A percentile compares a stretch with the other conserved stretches of the same genome.
phyloP scores from a whole-genome alignment of 208 protist genomes.

The Porcisia deanei region DNA sequence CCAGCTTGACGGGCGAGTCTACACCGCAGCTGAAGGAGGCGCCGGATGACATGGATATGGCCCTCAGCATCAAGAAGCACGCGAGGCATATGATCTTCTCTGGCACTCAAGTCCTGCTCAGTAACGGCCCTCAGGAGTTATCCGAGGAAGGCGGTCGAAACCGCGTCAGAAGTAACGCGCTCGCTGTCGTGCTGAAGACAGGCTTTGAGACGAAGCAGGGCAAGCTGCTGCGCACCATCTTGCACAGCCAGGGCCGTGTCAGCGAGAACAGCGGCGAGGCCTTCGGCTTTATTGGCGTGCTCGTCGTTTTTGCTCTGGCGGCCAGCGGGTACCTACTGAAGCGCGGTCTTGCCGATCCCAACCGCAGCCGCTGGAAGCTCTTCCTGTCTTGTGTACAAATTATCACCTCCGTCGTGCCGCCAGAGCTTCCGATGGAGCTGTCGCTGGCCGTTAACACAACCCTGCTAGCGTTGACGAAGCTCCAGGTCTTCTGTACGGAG shows the following conservation, averaged over 20 bases:
- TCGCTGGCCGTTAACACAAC: conserved; percentile 98
- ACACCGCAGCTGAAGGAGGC: conserved; percentile 98
- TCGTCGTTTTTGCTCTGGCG: conserved; percentile 97
- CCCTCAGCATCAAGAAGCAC: conserved; percentile 89
- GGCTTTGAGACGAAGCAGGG: conserved; percentile 99
- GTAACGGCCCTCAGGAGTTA: conserved; percentile 62
- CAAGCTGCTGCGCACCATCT: conserved; percentile 94
- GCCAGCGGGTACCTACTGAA: conserved; percentile 96
- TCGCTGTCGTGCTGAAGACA: conserved; percentile 98
- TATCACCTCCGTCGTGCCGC: conserved; percentile 98
- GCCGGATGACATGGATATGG: conserved; percentile 62
- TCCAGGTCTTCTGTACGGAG: conserved; percentile 96
- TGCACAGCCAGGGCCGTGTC: conserved; percentile 93
- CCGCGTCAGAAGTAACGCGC: conserved; percentile 40
- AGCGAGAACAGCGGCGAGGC: conserved; percentile 96
- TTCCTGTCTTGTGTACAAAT: conserved; percentile 98
- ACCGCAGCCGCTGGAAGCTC: conserved; percentile 95
- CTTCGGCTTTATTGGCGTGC: conserved; percentile 96
- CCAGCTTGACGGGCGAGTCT: conserved; percentile 99
- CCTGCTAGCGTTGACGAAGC: conserved; percentile 90
- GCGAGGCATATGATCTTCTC: conserved; percentile 93
- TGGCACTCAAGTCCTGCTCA: conserved; percentile 95
- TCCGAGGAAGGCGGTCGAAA: conserved; percentile 27
- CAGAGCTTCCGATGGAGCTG: conserved; percentile 99
- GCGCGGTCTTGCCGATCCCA: conserved; percentile 81